Conservation (phyloP, 176 grass and related monocot species). For the Otatea glauca region DNA sequence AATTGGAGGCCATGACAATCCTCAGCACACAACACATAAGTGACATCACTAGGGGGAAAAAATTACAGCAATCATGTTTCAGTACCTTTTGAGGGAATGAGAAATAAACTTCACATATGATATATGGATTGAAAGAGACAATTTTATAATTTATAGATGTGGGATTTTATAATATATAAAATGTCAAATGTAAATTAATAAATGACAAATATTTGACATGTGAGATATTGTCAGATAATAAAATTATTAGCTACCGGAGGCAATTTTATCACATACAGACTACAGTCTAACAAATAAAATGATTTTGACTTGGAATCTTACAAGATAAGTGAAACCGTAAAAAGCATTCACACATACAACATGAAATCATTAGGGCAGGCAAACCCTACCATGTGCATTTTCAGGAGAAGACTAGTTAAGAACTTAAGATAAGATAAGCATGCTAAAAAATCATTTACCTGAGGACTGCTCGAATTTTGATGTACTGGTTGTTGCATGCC, state of each 20-base stretch:
- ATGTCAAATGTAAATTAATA: background rate
- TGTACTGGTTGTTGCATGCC: conserved; percentile 65
- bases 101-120: background rate
- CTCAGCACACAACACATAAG: background rate
- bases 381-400: background rate
- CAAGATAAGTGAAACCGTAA: background rate
- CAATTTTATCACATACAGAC: background rate
- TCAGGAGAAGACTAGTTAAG: conserved; percentile 6
- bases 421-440: conserved; percentile 4
- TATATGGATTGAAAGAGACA: background rate
- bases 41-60: background rate
- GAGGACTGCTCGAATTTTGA: conserved; percentile 70
- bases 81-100: background rate
- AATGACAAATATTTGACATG: background rate
- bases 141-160: background rate
- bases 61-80: background rate
- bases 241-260: conserved; percentile 6
- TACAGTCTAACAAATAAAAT: background rate
- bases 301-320: background rate
- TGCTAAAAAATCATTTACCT: conserved; percentile 56
- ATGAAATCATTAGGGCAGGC: background rate
- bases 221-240: background rate
- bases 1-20: conserved; percentile 14
- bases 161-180: background rate
- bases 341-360: background rate